Percentiles rank a stretch among this genome's conserved stretches.
Conservation (phyloP, 768 basidiomycete species). For the Russula sp. region DNA sequence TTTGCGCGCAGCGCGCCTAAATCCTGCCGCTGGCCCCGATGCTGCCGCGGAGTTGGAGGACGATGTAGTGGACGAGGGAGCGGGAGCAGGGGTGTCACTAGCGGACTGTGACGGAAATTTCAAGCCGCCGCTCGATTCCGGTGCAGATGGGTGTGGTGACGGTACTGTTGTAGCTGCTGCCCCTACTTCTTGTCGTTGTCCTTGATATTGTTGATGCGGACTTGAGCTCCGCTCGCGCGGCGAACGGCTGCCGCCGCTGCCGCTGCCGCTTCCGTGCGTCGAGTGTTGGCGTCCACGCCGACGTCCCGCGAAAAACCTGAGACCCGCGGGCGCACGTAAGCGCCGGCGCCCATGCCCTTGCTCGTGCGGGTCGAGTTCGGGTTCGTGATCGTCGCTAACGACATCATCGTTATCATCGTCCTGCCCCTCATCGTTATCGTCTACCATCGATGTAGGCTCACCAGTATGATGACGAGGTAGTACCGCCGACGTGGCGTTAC, state of each 20-base stretch:
- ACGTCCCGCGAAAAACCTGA: conserved; percentile 8
- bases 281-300: conserved; percentile 21
- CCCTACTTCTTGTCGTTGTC: not conserved
- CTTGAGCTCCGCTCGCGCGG: conserved; percentile 11
- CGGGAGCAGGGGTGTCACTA: not conserved
- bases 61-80: not conserved
- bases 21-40: conserved; percentile 36
- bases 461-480: not conserved
- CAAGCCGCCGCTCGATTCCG: conserved; percentile 1
- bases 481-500: not conserved
- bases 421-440: not conserved
- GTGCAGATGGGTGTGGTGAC: not conserved
- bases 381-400: not conserved
- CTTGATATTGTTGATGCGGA: not conserved
- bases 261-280: conserved; percentile 19
- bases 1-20: conserved; percentile 43
- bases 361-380: not conserved
- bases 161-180: not conserved
- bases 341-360: not conserved
- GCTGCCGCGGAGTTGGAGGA: conserved; percentile 34
- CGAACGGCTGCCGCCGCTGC: conserved; percentile 4
- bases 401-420: not conserved
- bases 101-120: not conserved
- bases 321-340: not conserved
- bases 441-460: conserved; percentile 7